These are phyloP conservation scores for Amanita fuliginea DNA, from an alignment of 768 basidiomycete genomes.

Conservation along the genomic window DNA sequence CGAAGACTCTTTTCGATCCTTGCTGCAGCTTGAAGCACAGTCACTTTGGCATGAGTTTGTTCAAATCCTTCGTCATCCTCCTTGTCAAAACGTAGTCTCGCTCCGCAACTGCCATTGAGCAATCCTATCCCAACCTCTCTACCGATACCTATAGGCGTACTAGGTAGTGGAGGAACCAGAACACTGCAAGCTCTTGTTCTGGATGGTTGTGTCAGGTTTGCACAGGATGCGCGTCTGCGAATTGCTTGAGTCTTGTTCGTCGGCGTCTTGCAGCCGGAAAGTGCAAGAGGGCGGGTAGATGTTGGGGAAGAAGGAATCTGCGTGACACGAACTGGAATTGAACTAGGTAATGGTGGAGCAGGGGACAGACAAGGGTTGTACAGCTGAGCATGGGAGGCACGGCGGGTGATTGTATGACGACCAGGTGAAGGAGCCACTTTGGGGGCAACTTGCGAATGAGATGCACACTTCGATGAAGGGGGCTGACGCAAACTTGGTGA, in stretches of 20 bases:
- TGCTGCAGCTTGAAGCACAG: conserved; percentile 14
- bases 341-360: background rate
- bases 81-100: conserved; percentile 5
- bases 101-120: conserved; percentile 6
- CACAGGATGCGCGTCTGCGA: conserved; percentile 3
- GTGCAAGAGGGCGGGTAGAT: background rate
- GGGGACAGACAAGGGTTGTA: conserved; percentile 4
- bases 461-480: conserved; percentile 3
- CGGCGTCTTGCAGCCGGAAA: background rate
- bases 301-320: background rate
- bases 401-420: conserved; percentile 7
- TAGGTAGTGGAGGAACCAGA: background rate
- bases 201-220: conserved; percentile 2
- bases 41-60: background rate
- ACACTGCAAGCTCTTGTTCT: conserved; percentile 2
- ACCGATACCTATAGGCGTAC: background rate
- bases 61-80: background rate
- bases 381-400: conserved; percentile 13
- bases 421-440: conserved; percentile 1
- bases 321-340: conserved; percentile 1
- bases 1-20: conserved; percentile 12
- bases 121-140: conserved; percentile 1
- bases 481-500: background rate
- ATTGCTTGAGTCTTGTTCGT: background rate
- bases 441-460: background rate